phyloP scores from a whole-genome alignment of 2,329 filamentous ascomycete species.

The Verticillium alfalfae region DNA sequence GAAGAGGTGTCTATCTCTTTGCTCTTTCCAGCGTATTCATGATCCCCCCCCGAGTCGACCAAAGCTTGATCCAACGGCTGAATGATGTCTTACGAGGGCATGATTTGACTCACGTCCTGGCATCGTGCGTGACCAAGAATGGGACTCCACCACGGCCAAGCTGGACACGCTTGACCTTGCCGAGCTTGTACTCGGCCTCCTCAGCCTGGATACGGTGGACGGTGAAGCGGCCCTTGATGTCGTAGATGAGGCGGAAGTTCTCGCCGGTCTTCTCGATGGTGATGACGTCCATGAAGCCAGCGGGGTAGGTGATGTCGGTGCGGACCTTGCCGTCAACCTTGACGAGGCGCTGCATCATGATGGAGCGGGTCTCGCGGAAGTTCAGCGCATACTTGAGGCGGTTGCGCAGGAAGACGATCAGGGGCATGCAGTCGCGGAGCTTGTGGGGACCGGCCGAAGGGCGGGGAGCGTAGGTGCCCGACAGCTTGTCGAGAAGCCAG shows the following conservation, averaged over 20 bases:
- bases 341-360: conserved; percentile 99
- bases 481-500: conserved; percentile 99
- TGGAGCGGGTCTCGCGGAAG: conserved; percentile 93
- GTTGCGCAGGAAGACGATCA: conserved; percentile 97
- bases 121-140: conserved; percentile 99
- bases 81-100: conserved; percentile 82
- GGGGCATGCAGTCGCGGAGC: conserved; percentile 95
- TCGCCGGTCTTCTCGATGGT: conserved; percentile 99
- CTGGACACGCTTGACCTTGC: conserved; percentile 99
- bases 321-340: conserved; percentile 99
- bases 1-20: not conserved
- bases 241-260: conserved; percentile 99
- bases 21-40: not conserved
- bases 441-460: conserved; percentile 91
- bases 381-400: conserved; percentile 99
- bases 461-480: conserved; percentile 74
- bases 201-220: conserved; percentile 98
- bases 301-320: conserved; percentile 95
- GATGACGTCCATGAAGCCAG: conserved; percentile 99
- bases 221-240: conserved; percentile 99
- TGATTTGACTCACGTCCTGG: conserved; percentile 86
- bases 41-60: conserved; percentile 51
- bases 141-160: conserved; percentile 99
- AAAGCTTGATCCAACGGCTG: conserved; percentile 99
- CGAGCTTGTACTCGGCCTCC: conserved; percentile 99